Evolutionary conservation across 192 early-diverging fungal genomes (phyloP).

Genomic region (Diversispora eburnea): DNA sequence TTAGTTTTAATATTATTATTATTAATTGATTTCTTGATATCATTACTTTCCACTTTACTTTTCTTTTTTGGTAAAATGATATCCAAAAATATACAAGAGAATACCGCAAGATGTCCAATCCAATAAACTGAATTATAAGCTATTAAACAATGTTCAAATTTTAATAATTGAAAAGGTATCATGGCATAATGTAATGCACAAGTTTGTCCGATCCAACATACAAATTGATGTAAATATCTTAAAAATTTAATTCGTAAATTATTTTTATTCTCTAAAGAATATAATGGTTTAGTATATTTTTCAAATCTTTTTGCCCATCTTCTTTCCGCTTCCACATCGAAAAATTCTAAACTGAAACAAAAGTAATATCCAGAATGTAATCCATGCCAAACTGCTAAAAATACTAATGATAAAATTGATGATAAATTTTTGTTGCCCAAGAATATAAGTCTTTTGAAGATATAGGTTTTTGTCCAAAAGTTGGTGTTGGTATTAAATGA

Average conservation of each 20-base stretch:
- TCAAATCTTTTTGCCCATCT: slow-evolving; percentile 34
- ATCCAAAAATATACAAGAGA: slow-evolving; percentile 17
- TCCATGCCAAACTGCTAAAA: slow-evolving; percentile 66
- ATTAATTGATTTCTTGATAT: no score
- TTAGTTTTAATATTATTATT: neutral
- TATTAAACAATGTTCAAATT: slow-evolving; percentile 31
- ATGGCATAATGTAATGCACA: slow-evolving; percentile 46
- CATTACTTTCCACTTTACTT: neutral
- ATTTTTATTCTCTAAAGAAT: slow-evolving; percentile 24
- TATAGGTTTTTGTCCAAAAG: slow-evolving; percentile 57
- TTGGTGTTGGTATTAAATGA: slow-evolving; percentile 69
- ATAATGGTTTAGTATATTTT: slow-evolving; percentile 35
- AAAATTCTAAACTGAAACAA: slow-evolving; percentile 55
- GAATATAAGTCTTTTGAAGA: slow-evolving; percentile 57
- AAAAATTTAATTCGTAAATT: slow-evolving; percentile 14
- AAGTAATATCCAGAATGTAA: slow-evolving; percentile 56
- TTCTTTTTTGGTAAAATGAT: slow-evolving; percentile 13
- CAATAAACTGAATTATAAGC: slow-evolving; percentile 27
- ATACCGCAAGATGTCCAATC: slow-evolving; percentile 13
- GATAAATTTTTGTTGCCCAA: slow-evolving; percentile 56
- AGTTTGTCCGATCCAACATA: slow-evolving; percentile 46
- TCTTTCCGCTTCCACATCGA: slow-evolving; percentile 51
- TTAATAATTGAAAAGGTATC: slow-evolving; percentile 49
- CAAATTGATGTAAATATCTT: slow-evolving; percentile 30
- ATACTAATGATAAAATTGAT: slow-evolving; percentile 41